Percentiles rank a stretch among this genome's conserved stretches.
phyloP scores from a whole-genome alignment of 2,329 filamentous ascomycete genomes.

The Helotiales sp. region DNA sequence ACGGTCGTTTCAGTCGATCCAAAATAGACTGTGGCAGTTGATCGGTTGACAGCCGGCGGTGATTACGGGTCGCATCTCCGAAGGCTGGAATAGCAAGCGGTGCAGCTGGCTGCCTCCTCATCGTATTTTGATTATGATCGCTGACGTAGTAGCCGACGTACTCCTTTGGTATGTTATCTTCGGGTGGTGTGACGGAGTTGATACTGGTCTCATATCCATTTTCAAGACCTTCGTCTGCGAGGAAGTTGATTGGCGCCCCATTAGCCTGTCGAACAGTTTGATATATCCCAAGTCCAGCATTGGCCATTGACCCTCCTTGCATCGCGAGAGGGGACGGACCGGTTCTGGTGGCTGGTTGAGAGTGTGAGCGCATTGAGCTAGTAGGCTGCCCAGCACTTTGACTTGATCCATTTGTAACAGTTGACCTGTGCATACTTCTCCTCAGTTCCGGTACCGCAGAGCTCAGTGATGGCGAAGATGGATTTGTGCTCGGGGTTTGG shows the following conservation, averaged over 20 bases:
- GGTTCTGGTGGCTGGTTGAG: slow-evolving; percentile 57
- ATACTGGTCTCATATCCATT: slow-evolving; percentile 17
- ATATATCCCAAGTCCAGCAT: slow-evolving; percentile 37
- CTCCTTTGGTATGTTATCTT: slow-evolving; percentile 31
- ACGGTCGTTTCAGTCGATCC: slow-evolving; percentile 33
- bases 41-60: slow-evolving; percentile 32
- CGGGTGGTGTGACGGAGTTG: slow-evolving; percentile 24
- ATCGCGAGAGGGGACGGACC: slow-evolving; percentile 36
- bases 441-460: slow-evolving; percentile 52
- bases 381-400: slow-evolving; percentile 43
- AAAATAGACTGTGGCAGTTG: slow-evolving; percentile 36
- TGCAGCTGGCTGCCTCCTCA: slow-evolving; percentile 22
- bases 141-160: slow-evolving; percentile 38
- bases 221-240: slow-evolving; percentile 48
- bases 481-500: slow-evolving; percentile 52
- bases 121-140: slow-evolving; percentile 21
- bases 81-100: slow-evolving; percentile 34
- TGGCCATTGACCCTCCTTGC: slow-evolving; percentile 39
- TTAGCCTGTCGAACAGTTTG: slow-evolving; percentile 39
- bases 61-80: slow-evolving; percentile 31
- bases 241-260: slow-evolving; percentile 54
- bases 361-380: slow-evolving; percentile 63
- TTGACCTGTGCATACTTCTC: slow-evolving; percentile 56
- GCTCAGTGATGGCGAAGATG: slow-evolving; percentile 54
- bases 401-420: slow-evolving; percentile 49